phyloP scores from a whole-genome alignment of 192 early-diverging fungal genomes.

The Gryganskiella cystojenkinii region DNA sequence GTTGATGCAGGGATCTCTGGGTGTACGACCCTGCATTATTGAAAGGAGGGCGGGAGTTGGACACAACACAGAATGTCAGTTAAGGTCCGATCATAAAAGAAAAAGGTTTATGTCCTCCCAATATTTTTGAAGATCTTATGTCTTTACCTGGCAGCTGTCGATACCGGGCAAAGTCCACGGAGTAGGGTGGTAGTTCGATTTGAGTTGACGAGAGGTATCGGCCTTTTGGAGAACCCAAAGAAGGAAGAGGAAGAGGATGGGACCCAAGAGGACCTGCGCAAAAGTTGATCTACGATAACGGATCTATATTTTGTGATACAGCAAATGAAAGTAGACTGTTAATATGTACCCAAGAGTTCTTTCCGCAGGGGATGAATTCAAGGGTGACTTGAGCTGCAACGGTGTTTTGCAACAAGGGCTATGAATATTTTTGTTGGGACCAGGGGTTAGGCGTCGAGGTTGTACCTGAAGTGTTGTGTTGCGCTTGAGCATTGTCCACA shows the following conservation, averaged over 20 bases:
- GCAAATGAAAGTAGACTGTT: neutral
- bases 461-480: conserved; percentile 75
- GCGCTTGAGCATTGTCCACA: conserved; percentile 73
- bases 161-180: conserved; percentile 57
- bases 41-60: conserved; percentile 29
- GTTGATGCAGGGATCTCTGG: conserved; percentile 64
- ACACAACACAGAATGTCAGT: conserved; percentile 11
- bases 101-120: too few relatives aligned
- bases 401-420: neutral
- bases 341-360: neutral
- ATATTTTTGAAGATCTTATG: too few relatives aligned
- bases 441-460: neutral
- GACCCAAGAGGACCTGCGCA: conserved; percentile 67
- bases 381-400: neutral
- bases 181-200: conserved; percentile 55
- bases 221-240: conserved; percentile 69
- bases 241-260: conserved; percentile 74
- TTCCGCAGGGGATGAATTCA: neutral
- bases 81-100: too few relatives aligned
- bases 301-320: conserved; percentile 25
- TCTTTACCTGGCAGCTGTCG: conserved; percentile 51
- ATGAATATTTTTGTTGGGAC: too few relatives aligned
- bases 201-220: conserved; percentile 32
- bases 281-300: conserved; percentile 67
- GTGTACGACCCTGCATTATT: conserved; percentile 53